Base-by-base conservation (phyloP, 2,329 filamentous ascomycete species). In the Purpureocillium takamizusanense region DNA sequence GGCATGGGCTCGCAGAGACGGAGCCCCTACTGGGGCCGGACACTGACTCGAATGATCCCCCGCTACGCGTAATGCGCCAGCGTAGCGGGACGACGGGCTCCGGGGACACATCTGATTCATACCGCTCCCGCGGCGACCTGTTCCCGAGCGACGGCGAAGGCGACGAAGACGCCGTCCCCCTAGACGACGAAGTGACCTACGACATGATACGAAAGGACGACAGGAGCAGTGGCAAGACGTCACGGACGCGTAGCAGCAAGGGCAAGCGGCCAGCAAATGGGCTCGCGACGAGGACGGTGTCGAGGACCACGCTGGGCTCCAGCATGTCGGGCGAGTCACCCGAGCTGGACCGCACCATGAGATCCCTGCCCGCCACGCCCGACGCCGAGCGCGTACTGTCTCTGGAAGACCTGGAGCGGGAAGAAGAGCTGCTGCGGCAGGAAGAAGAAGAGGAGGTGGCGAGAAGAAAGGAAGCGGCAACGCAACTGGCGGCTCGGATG, bases 131-230 rank as follows among this genome's bases (percentile, higher is more conserved):
- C 34, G 88, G 88, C 2, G 90, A 97, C 61, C 67, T 97, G 11
- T 92, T 95, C 48, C 87, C 87, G 0, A 95, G 88, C 51, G 88
- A 94, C 45, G 77, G 74, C 34, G 78, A 82, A 52, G 87, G 89
- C 38, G 87, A 94, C 46, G 89, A 94, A 57, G 90, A 97, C 60
- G 90, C 90, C 1, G 78, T 95, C n/a, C 86, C 88, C 11, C 65
- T 97, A 14, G 86, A 90, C 51, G 90, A 95, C 54, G 89, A 95
- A 53, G 94, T 97, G 50, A 86, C 88, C 3, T 81, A 94, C 56
- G 78, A 81, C 3, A 69, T 95, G 44, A 81, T 88, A 43, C 76
- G 83, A 37, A 78, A 83, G 47, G 87, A 92, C 40, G 83, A 87
- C 51, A 73, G 75, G 33, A 81, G 81, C 48, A 88, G 83, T 51